phyloP scores from a whole-genome alignment of 805 yeast species.

The Starmerella cellae region DNA sequence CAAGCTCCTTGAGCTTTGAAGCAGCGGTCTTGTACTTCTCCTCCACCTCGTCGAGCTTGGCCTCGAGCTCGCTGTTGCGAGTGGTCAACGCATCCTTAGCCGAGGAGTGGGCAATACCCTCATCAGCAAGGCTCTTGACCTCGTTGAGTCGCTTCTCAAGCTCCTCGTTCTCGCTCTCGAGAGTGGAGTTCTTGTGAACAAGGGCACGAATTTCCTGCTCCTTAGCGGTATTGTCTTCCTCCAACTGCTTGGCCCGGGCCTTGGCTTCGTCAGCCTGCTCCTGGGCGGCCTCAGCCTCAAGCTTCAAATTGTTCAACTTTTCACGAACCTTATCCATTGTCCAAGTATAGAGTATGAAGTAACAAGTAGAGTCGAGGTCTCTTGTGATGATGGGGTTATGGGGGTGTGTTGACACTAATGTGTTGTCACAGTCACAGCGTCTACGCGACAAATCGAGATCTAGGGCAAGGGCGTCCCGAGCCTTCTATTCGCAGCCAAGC shows the following conservation, averaged over 20 bases:
- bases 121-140: slow-evolving; percentile 78
- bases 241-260: slow-evolving; percentile 71
- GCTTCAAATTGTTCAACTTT: slow-evolving; percentile 44
- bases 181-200: slow-evolving; percentile 77
- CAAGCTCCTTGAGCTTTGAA: slow-evolving; percentile 86
- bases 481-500: too few relatives aligned
- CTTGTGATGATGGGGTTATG: too few relatives aligned
- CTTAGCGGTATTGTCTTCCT: slow-evolving; percentile 81
- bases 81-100: slow-evolving; percentile 82
- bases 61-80: slow-evolving; percentile 79
- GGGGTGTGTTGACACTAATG: too few relatives aligned
- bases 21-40: slow-evolving; percentile 84
- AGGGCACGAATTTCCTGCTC: slow-evolving; percentile 91
- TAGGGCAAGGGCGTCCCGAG: too few relatives aligned
- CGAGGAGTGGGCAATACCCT: slow-evolving; percentile 74
- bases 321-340: slow-evolving; percentile 24
- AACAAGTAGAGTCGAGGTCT: too few relatives aligned
- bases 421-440: too few relatives aligned
- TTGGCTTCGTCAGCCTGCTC: slow-evolving; percentile 84
- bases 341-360: too few relatives aligned
- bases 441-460: too few relatives aligned
- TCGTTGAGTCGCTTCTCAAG: slow-evolving; percentile 61
- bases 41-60: slow-evolving; percentile 82
- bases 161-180: slow-evolving; percentile 68
- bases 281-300: slow-evolving; percentile 95